These are phyloP conservation scores for Lachancea cidri DNA, from an alignment of 805 yeast species.

Conservation along the genomic window DNA sequence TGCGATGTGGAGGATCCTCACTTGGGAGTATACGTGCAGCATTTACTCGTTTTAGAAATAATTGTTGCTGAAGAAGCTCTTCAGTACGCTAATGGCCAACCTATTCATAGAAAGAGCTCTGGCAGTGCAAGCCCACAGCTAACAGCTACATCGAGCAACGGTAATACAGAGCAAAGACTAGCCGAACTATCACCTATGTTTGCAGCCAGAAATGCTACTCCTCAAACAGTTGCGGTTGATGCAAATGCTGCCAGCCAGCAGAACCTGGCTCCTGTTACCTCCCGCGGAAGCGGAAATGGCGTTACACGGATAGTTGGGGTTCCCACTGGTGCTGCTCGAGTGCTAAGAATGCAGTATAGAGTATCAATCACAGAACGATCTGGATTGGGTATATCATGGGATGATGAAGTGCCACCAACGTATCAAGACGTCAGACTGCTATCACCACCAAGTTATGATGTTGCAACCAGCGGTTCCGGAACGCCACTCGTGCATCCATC, in stretches of 20 bases:
- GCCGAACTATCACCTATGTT: slow-evolving; percentile 42
- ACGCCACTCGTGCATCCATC: background rate
- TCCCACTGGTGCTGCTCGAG: slow-evolving; percentile 94
- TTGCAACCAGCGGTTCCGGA: background rate
- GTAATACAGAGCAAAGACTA: slow-evolving; percentile 35
- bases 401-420: slow-evolving; percentile 97
- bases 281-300: slow-evolving; percentile 12
- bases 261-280: slow-evolving; percentile 12
- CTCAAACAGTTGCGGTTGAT: slow-evolving; percentile 18
- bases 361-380: slow-evolving; percentile 80
- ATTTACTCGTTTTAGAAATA: slow-evolving; percentile 74
- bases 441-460: slow-evolving; percentile 77
- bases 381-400: slow-evolving; percentile 97
- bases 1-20: slow-evolving; percentile 83
- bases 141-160: slow-evolving; percentile 1
- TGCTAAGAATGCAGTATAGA: slow-evolving; percentile 89
- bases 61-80: slow-evolving; percentile 90
- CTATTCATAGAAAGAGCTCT: slow-evolving; percentile 16
- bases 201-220: slow-evolving; percentile 32
- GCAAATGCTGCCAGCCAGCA: slow-evolving; percentile 12
- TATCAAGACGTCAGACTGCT: slow-evolving; percentile 78
- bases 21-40: slow-evolving; percentile 71
- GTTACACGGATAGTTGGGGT: slow-evolving; percentile 44
- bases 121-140: slow-evolving; percentile 3
- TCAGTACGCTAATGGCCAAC: slow-evolving; percentile 36